These are phyloP conservation scores for Globisporangium sylvaticum DNA, from an alignment of 352 stramenopile species.

Conservation along the genomic window DNA sequence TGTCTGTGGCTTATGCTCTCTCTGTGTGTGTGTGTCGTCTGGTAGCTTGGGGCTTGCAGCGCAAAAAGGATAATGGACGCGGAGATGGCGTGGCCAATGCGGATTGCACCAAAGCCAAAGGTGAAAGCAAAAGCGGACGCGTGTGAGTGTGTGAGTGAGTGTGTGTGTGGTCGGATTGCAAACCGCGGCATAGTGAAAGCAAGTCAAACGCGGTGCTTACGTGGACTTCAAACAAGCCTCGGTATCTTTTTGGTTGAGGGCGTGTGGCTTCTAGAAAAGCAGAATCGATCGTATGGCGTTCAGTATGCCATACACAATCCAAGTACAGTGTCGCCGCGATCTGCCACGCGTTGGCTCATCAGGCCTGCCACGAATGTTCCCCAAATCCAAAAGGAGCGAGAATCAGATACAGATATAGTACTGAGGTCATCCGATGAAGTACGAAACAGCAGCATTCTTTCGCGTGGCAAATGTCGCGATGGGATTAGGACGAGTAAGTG, in stretches of 20 bases:
- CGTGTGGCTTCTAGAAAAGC: conserved; percentile 24
- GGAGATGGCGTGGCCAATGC: neutral
- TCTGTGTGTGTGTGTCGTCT: conserved; percentile 12
- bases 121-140: neutral
- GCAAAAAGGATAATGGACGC: conserved; percentile 61
- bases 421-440: no score
- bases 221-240: conserved; percentile 1
- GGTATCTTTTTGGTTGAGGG: neutral
- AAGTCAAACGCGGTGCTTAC: conserved; percentile 8
- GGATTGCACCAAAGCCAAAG: no score
- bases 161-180: no score
- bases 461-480: no score
- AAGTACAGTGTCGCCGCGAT: conserved; percentile 11
- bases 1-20: conserved; percentile 14
- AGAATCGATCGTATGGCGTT: conserved; percentile 10
- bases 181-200: conserved; percentile 8
- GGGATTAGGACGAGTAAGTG: no score
- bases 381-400: no score
- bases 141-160: no score
- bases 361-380: no score
- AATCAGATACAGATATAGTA: no score
- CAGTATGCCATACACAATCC: conserved; percentile 25
- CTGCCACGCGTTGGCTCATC: conserved; percentile 29
- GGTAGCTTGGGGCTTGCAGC: neutral
- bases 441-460: no score